phyloP scores from a whole-genome alignment of 768 basidiomycete genomes.

The Roridomyces roridus region DNA sequence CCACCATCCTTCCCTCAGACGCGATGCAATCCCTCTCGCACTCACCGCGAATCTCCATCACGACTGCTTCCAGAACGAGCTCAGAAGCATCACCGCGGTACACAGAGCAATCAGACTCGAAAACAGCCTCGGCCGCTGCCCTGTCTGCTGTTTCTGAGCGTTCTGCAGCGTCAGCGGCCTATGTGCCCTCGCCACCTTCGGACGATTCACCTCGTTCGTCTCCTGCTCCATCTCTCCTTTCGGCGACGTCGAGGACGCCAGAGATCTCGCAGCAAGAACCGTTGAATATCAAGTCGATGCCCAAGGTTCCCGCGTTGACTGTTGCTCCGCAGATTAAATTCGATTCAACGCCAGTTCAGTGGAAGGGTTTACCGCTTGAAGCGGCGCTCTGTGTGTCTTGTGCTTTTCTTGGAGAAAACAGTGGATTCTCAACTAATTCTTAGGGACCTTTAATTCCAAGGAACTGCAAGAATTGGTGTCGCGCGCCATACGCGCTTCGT shows the following conservation, averaged over 20 bases:
- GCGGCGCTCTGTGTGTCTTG: slow-evolving; percentile 61
- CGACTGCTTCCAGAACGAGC: neutral
- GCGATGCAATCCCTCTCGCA: neutral
- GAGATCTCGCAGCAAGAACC: slow-evolving; percentile 4
- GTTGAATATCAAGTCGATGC: slow-evolving; percentile 15
- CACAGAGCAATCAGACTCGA: slow-evolving; percentile 6
- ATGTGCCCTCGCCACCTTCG: neutral
- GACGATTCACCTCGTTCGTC: neutral
- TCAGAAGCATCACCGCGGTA: slow-evolving; percentile 13
- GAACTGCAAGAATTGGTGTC: slow-evolving; percentile 74
- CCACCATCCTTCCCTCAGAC: neutral
- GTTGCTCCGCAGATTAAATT: slow-evolving; percentile 62
- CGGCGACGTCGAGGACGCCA: neutral
- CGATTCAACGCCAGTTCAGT: slow-evolving; percentile 60
- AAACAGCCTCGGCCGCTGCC: neutral
- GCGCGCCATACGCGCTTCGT: slow-evolving; percentile 70
- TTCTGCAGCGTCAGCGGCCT: no score
- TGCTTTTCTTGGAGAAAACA: neutral
- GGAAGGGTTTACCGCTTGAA: slow-evolving; percentile 74
- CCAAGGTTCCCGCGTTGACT: slow-evolving; percentile 40
- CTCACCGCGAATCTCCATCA: neutral
- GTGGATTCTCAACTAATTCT: slow-evolving; percentile 1
- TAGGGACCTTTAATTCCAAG: slow-evolving; percentile 64
- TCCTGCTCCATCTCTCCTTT: neutral
- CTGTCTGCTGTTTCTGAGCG: slow-evolving; percentile 12